Percentiles rank a stretch among this genome's conserved stretches.
These are phyloP conservation scores for Primulina eburnea DNA, from an alignment of 257 asterid genomes.

Conservation along the genomic window DNA sequence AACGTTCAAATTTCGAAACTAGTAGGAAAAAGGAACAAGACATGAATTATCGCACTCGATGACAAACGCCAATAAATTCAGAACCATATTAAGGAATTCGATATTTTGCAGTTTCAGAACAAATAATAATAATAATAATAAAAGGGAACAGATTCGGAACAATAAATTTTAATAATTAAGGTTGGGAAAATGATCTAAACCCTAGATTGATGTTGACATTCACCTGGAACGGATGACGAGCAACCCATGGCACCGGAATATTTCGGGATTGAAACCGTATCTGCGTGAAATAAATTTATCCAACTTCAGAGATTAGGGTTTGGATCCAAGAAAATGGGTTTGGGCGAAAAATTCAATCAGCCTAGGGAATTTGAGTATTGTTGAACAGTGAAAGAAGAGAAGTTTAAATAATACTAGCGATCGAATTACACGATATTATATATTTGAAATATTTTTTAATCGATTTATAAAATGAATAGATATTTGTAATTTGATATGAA, in stretches of 20 bases:
- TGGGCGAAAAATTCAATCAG: background rate
- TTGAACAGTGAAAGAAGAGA: too few species aligned
- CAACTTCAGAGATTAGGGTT: background rate
- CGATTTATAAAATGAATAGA: too few species aligned
- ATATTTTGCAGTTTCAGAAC: background rate
- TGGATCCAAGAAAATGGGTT: background rate
- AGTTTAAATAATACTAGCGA: too few species aligned
- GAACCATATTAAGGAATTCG: too few species aligned
- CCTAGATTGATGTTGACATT: constrained; percentile 26
- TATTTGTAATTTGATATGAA: too few species aligned
- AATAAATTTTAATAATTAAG: background rate
- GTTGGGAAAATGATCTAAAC: constrained; percentile 12
- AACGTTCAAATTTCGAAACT: background rate
- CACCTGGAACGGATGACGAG: constrained; percentile 77
- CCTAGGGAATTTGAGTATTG: background rate
- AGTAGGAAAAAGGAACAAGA: background rate
- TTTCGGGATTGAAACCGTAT: background rate
- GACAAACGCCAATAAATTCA: too few species aligned
- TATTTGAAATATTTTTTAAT: too few species aligned
- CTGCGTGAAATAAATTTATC: background rate
- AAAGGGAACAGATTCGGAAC: background rate
- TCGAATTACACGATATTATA: too few species aligned
- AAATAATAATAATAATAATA: background rate
- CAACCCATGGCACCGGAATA: constrained; percentile 54
- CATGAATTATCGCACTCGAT: background rate